Evolutionary conservation across 179 eudicot genomes (phyloP).

Genomic region (Monotropa hypopitys): DNA sequence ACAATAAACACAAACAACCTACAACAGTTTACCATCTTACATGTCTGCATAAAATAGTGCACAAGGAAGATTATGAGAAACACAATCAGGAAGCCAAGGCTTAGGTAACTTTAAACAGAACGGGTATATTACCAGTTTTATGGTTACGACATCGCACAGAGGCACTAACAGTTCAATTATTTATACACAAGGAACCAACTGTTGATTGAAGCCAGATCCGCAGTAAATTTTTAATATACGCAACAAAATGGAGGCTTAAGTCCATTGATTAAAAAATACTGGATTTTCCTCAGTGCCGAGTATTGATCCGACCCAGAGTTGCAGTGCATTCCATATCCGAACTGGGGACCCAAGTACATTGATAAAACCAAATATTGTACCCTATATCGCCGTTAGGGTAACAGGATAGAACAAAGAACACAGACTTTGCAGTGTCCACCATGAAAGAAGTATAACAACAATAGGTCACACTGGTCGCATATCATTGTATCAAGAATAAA

Average conservation of each 20-base stretch:
- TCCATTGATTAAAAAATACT: too few species aligned
- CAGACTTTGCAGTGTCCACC: neutral
- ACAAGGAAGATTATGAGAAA: neutral
- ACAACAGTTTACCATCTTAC: neutral
- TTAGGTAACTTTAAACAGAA: neutral
- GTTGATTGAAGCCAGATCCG: too few species aligned
- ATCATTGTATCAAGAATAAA: neutral
- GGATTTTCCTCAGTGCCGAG: too few species aligned
- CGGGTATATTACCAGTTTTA: neutral
- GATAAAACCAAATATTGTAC: neutral
- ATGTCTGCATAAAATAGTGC: neutral
- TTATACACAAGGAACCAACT: neutral
- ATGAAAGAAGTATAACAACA: neutral
- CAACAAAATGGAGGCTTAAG: too few species aligned
- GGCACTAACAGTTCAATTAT: neutral
- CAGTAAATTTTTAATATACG: too few species aligned
- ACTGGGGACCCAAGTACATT: neutral
- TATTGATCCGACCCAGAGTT: neutral
- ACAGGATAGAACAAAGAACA: neutral
- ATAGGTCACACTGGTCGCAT: neutral
- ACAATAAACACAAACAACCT: neutral
- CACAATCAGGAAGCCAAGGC: neutral
- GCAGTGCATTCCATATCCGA: neutral
- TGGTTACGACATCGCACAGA: neutral
- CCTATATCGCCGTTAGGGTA: neutral